phyloP scores from a whole-genome alignment of 345 rosid species.

The Cardamine chenopodiifolia region DNA sequence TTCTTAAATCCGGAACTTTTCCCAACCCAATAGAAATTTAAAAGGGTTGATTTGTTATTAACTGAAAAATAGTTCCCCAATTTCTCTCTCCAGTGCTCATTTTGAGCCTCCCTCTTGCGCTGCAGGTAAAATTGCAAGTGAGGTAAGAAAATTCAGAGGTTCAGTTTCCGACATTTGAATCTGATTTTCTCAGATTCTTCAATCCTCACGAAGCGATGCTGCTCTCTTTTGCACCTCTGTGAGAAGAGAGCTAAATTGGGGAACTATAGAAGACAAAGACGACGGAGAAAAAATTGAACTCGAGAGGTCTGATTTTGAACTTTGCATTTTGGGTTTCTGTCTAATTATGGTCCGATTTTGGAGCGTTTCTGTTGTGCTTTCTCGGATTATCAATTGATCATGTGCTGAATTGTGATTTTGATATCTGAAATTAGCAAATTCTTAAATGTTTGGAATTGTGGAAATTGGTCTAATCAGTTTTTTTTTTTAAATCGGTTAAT shows the following conservation, averaged over 20 bases:
- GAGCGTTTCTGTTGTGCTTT: not conserved
- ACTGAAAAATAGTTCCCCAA: too few relatives aligned
- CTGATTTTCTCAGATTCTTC: not conserved
- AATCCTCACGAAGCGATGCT: not conserved
- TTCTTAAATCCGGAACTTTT: not conserved
- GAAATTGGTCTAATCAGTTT: not conserved
- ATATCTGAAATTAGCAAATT: not conserved
- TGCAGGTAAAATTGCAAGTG: not conserved
- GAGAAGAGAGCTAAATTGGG: not conserved
- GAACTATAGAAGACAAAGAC: not conserved
- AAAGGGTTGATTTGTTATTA: slow-evolving; percentile 20
- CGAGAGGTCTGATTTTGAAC: slow-evolving; percentile 24
- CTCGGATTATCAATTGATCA: not conserved
- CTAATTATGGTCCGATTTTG: not conserved
- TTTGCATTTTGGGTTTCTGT: not conserved
- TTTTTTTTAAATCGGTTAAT: not conserved
- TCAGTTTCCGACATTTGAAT: not conserved
- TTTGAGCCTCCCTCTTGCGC: not conserved
- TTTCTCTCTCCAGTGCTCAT: slow-evolving; percentile 1
- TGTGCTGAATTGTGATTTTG: not conserved
- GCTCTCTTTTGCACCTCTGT: not conserved
- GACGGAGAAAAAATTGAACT: not conserved
- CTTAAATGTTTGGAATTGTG: not conserved
- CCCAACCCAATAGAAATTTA: not conserved
- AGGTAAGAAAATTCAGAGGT: not conserved